A percentile compares a stretch with the other conserved stretches of the same genome.
phyloP scores from a whole-genome alignment of 768 basidiomycete genomes.

The Panus rudis region DNA sequence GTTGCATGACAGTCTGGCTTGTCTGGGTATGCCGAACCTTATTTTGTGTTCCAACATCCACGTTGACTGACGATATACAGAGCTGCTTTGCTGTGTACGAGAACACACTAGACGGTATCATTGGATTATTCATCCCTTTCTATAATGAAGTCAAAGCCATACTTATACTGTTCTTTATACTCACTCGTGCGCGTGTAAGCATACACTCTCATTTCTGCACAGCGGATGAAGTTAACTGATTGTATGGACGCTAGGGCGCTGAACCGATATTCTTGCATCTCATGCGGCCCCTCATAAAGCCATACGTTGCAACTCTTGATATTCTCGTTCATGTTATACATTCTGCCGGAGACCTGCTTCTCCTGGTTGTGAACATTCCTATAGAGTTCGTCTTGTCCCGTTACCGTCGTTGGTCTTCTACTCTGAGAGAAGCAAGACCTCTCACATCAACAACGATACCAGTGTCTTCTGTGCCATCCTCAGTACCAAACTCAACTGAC shows the following conservation, averaged over 20 bases:
- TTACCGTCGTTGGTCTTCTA: conserved; percentile 20
- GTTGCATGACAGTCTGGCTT: conserved; percentile 76
- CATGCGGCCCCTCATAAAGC: conserved; percentile 71
- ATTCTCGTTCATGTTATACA: conserved; percentile 51
- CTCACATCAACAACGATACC: background rate
- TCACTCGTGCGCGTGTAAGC: conserved; percentile 66
- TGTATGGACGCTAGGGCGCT: conserved; percentile 49
- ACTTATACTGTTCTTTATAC: conserved; percentile 62
- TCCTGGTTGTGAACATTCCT: conserved; percentile 38
- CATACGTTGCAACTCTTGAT: conserved; percentile 64
- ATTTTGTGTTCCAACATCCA: too few relatives aligned
- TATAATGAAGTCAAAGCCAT: conserved; percentile 79
- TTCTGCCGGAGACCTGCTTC: conserved; percentile 55
- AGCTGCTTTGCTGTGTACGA: conserved; percentile 66
- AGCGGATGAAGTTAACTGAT: background rate
- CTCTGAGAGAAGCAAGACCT: conserved; percentile 4
- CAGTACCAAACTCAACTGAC: background rate
- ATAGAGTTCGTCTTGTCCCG: conserved; percentile 27
- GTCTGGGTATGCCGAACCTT: too few relatives aligned
- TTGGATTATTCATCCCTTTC: conserved; percentile 73
- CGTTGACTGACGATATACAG: conserved; percentile 30
- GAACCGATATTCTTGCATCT: conserved; percentile 81
- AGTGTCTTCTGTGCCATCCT: background rate
- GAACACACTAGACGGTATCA: conserved; percentile 51
- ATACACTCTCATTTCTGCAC: background rate